Conservation (phyloP, 345 rosid species). For the Eucalyptus marginata region DNA sequence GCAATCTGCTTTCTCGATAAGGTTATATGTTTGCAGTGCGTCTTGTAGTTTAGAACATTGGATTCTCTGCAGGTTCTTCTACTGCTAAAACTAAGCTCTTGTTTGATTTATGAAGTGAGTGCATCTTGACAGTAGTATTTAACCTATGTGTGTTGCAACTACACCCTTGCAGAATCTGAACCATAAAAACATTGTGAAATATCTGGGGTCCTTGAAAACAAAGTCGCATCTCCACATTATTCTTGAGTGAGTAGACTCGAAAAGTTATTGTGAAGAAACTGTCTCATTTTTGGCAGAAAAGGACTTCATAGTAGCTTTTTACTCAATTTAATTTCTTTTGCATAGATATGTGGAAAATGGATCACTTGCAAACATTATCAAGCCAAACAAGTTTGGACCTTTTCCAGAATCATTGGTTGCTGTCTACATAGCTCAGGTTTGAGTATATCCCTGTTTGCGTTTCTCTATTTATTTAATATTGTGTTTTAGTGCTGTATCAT, state of each 20-base stretch:
- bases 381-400: slow-evolving; percentile 99
- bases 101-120: not conserved
- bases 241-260: slow-evolving; percentile 71
- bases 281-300: not conserved
- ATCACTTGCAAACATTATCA: slow-evolving; percentile 94
- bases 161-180: slow-evolving; percentile 62
- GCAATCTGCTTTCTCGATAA: not conserved
- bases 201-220: slow-evolving; percentile 94
- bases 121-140: not conserved
- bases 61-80: not conserved
- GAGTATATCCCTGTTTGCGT: slow-evolving; percentile 4
- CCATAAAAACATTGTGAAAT: slow-evolving; percentile 97
- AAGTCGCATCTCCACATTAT: slow-evolving; percentile 92
- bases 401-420: slow-evolving; percentile 97
- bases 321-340: not conserved
- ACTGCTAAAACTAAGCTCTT: not conserved
- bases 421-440: slow-evolving; percentile 96
- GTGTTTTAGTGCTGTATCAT: not conserved
- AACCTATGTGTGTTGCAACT: not conserved
- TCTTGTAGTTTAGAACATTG: not conserved
- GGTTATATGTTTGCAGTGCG: not conserved
- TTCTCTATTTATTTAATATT: not conserved
- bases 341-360: slow-evolving; percentile 97
- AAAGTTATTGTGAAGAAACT: not conserved
- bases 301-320: not conserved